Conservation (phyloP, 2,329 filamentous ascomycete species). For the Colletotrichum phormii region DNA sequence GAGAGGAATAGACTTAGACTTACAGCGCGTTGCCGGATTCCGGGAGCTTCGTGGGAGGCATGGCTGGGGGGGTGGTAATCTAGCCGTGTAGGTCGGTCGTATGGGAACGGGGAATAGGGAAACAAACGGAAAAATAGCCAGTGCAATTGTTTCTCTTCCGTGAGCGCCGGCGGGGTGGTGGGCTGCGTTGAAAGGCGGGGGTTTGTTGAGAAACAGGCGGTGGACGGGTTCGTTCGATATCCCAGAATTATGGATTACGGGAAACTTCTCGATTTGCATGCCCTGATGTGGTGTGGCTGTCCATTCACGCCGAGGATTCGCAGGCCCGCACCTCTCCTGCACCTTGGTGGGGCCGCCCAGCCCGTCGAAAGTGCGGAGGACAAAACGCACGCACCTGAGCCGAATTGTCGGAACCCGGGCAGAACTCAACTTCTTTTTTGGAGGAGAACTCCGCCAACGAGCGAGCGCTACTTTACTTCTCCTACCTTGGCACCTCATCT, state of each 20-base stretch:
- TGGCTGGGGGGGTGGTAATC: conserved; percentile 38
- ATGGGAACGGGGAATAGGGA: conserved; percentile 1
- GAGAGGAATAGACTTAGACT: conserved; percentile 40
- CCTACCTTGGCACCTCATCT: too few species aligned
- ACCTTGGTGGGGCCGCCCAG: background rate
- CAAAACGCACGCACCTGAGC: conserved; percentile 1
- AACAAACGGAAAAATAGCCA: background rate
- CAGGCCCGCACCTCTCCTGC: background rate
- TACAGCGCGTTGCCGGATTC: conserved; percentile 61
- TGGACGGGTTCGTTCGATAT: background rate
- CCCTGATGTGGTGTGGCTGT: background rate
- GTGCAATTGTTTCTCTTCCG: conserved; percentile 11
- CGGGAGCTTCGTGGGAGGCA: conserved; percentile 59
- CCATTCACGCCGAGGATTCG: background rate
- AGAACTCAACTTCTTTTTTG: background rate
- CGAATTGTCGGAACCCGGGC: conserved; percentile 28
- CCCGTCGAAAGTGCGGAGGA: background rate
- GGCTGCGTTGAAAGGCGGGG: conserved; percentile 15
- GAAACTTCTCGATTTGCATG: background rate
- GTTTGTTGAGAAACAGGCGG: background rate
- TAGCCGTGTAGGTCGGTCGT: too few species aligned
- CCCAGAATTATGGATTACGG: background rate
- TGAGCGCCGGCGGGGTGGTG: background rate
- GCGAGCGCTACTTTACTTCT: too few species aligned
- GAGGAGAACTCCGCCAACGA: background rate